phyloP scores from a whole-genome alignment of 2,329 filamentous ascomycete genomes.

The Talaromyces atroroseus region DNA sequence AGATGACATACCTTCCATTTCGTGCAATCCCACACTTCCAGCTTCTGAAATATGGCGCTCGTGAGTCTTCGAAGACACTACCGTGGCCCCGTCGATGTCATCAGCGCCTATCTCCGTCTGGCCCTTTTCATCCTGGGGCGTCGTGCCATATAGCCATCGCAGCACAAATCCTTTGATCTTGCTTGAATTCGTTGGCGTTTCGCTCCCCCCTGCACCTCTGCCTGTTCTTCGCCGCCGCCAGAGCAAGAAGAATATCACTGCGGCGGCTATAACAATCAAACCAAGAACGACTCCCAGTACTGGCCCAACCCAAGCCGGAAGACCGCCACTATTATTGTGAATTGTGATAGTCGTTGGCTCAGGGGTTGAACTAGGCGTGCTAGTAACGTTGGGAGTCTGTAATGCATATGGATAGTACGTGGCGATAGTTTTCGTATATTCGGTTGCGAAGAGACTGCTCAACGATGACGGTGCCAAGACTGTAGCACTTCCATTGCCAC shows the following conservation, averaged over 20 bases:
- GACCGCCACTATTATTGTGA: conserved; percentile 2
- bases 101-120: neutral
- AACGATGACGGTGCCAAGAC: conserved; percentile 33
- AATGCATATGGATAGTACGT: conserved; percentile 56
- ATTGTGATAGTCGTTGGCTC: conserved; percentile 4
- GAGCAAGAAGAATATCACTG: conserved; percentile 9
- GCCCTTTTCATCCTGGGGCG: conserved; percentile 4
- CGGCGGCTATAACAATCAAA: conserved; percentile 9
- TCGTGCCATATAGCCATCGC: conserved; percentile 11
- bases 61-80: conserved; percentile 5
- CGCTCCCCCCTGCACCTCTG: conserved; percentile 1
- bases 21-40: conserved; percentile 7
- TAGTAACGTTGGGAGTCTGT: conserved; percentile 5
- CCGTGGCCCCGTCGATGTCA: conserved; percentile 7
- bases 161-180: conserved; percentile 9
- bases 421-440: conserved; percentile 52
- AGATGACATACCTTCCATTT: conserved; percentile 9
- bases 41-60: conserved; percentile 10
- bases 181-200: conserved; percentile 3
- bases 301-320: conserved; percentile 12
- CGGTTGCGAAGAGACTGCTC: conserved; percentile 47
- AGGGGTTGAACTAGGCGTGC: conserved; percentile 1
- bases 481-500: conserved; percentile 29
- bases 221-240: conserved; percentile 6
- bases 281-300: conserved; percentile 14